Conservation (phyloP, 345 rosid species). For the Cardiospermum halicacabum region DNA sequence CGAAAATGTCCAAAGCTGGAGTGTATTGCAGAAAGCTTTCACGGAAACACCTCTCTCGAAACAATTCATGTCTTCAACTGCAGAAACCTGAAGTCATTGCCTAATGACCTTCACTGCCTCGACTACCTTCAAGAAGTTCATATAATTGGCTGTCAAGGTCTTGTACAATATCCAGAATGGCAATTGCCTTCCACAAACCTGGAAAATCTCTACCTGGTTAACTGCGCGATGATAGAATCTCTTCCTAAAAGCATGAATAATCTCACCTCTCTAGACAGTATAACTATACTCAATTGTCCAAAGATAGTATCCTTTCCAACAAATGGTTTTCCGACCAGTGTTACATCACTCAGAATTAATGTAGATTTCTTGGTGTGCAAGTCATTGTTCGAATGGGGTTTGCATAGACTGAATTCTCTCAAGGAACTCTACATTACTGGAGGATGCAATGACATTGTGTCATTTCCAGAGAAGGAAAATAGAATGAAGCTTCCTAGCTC, state of each 20-base stretch:
- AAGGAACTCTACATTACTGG: neutral
- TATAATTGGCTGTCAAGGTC: neutral
- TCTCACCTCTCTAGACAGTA: neutral
- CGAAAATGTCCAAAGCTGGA: neutral
- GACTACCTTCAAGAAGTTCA: neutral
- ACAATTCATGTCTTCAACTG: neutral
- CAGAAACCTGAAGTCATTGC: neutral
- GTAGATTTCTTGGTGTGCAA: neutral
- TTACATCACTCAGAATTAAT: neutral
- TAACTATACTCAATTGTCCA: neutral
- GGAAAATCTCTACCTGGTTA: neutral
- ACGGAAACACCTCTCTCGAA: neutral
- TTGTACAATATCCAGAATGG: neutral
- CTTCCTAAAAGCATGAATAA: neutral
- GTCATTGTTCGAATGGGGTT: slow-evolving; percentile 18
- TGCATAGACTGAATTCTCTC: slow-evolving; percentile 18
- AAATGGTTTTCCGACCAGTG: slow-evolving; percentile 1
- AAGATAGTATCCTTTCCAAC: slow-evolving; percentile 6
- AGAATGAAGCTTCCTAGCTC: slow-evolving; percentile 16
- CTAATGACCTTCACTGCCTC: neutral
- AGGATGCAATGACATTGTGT: slow-evolving; percentile 9
- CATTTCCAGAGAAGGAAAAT: slow-evolving; percentile 19
- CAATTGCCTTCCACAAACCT: neutral
- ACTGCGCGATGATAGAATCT: neutral
- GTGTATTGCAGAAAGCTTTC: slow-evolving; percentile 6